Base-by-base conservation (phyloP, 192 early-diverging fungal species). In the Chytriomyces hyalinus region DNA sequence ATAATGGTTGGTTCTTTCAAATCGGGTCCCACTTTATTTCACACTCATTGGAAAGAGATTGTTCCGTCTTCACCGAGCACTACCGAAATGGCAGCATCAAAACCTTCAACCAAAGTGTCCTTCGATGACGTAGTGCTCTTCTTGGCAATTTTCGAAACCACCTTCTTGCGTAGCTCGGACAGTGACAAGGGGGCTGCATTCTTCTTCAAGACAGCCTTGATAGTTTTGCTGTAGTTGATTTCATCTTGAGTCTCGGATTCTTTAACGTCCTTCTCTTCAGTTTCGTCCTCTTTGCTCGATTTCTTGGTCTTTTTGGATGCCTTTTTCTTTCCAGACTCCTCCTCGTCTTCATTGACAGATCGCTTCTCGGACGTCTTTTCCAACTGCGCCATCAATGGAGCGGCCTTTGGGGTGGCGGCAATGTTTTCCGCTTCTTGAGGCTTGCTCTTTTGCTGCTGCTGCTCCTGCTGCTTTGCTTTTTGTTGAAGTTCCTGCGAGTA, bases 301-400 rank as follows among this genome's bases (percentile, higher is more conserved):
- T 44, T 47, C 51, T 79, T 60, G 61, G 26, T 70, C 78, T 77
- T 79, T 24, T 65, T 77, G 36, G 59, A 9, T 0, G 67, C 61
- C 51, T 66, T 36, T 51, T 74, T 28, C 62, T 76, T 60, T 57
- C 69, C 60, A 47, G 62, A 24, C 6, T 79, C 73, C 28, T 28
- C 72, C 60, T 22, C 57, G 15, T 53, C 66, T 50, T 60, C 73
- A 61, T 67, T 61, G 5, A 7, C 76, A 28, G 64, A 43, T 17
- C 49, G 48, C 65, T 82, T 80, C 51, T 76, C 73, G 20, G 26
- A 49, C 59, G 78, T 78, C 49, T 77, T 75, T 24, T 72, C 76
- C 61, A 86, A 64, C 74, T 86, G 81, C 13, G 75, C 77, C 17
- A 86, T 79, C 22, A 86, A 60, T 2, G 82, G 81, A 9, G 75